A percentile compares a stretch with the other conserved stretches of the same genome.
Conservation (phyloP, 1,284 basidiomycete genomes). For the Sporisorium iseilematis-ciliati region DNA sequence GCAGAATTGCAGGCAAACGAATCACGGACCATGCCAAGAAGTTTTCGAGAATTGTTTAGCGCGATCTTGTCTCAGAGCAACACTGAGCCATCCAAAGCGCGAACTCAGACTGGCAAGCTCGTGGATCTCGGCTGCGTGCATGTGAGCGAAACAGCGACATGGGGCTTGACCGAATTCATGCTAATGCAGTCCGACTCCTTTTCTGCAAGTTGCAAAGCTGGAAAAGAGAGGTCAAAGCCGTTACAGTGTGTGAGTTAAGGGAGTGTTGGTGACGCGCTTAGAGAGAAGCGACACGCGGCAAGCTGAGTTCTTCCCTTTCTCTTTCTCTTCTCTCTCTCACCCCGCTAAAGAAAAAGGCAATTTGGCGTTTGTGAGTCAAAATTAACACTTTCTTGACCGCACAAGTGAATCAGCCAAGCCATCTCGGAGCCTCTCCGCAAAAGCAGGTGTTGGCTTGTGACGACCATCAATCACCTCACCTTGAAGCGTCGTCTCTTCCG, state of each 20-base stretch:
- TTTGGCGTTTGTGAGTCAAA: not conserved
- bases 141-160: too few species aligned
- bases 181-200: too few species aligned
- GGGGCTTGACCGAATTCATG: too few species aligned
- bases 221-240: too few species aligned
- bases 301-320: too few species aligned
- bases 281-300: too few species aligned
- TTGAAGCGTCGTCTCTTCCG: conserved; percentile 1
- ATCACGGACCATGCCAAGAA: conserved; percentile 1
- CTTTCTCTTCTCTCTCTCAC: too few species aligned
- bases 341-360: not conserved
- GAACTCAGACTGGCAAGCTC: not conserved
- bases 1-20: not conserved
- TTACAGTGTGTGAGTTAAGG: too few species aligned
- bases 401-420: not conserved
- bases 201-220: too few species aligned
- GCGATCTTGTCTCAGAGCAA: not conserved
- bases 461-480: not conserved
- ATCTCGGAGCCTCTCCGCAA: not conserved
- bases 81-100: too few species aligned
- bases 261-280: too few species aligned
- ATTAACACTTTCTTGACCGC: not conserved
- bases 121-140: not conserved
- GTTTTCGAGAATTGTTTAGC: not conserved
- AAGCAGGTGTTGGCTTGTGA: not conserved